A percentile compares a stretch with the other conserved stretches of the same genome.
phyloP scores from a whole-genome alignment of 192 early-diverging fungal genomes.

The Podila clonocystis region DNA sequence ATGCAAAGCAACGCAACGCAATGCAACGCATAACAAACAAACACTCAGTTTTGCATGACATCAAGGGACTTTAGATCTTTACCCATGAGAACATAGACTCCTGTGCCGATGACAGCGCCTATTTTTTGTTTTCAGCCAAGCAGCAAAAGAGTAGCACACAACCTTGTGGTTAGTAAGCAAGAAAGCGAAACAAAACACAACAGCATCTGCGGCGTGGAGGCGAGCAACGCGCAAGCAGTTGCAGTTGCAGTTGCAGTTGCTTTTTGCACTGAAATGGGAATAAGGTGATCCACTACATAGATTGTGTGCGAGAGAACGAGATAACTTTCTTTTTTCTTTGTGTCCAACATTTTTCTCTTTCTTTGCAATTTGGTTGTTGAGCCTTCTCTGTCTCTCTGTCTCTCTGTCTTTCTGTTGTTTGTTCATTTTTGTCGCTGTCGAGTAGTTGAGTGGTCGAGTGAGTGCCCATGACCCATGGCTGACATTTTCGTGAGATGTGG shows the following conservation, averaged over 20 bases:
- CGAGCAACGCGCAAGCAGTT: no score
- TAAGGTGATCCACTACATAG: no score
- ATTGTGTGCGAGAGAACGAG: no score
- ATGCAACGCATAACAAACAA: background rate
- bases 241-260: no score
- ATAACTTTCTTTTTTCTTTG: no score
- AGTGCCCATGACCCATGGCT: background rate
- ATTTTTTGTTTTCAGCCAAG: background rate
- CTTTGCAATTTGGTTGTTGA: no score
- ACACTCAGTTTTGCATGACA: background rate
- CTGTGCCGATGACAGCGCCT: slow-evolving; percentile 48
- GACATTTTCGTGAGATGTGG: no score
- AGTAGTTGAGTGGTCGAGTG: background rate
- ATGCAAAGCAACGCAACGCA: background rate
- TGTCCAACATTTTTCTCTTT: no score
- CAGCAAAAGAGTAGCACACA: background rate
- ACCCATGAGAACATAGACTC: slow-evolving; percentile 48
- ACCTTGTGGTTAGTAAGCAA: no score
- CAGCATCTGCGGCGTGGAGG: no score
- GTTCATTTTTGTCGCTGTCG: background rate
- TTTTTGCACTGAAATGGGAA: no score
- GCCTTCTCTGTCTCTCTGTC: background rate
- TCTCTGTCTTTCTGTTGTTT: background rate
- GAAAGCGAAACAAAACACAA: no score
- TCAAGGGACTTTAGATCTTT: background rate